Evolutionary conservation across 2,329 filamentous ascomycete genomes (phyloP), one percentile per base, ranked within the genome.

Genomic region (Sarocladiaceae sp.): DNA sequence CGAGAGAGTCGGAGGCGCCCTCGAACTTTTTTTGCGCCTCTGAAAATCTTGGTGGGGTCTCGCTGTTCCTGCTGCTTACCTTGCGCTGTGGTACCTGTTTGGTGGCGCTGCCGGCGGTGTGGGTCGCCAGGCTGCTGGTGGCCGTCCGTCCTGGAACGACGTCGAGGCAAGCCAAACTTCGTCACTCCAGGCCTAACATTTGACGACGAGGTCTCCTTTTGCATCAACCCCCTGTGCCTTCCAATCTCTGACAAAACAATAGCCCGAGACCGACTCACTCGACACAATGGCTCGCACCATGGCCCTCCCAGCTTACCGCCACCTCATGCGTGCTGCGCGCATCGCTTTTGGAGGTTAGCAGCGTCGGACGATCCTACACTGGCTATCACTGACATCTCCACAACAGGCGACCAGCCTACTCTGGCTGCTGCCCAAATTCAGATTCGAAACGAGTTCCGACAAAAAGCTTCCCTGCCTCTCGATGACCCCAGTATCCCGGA

Each of bases 271-370:
- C n/a, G n/a, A n/a, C n/a, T n/a, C n/a, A n/a, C n/a, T n/a, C n/a
- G n/a, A 55, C 26, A 29, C 13, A 29, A 43, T 43, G 40, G 40
- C 40, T 43, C 40, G 26, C 34, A 51, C 20, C 42, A 80, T 89
- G 71, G 85, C 87, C 13, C 68, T 88, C 45, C 72, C 76, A 58
- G 88, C 88, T 29, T 97, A 96, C 68, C 75, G 89, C 58, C 74
- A 84, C 53, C 70, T 97, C 33, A 73, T 95, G 55, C 88, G 91
- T 50, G 85, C 90, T 18, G 81, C 87, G 26, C 75, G 82, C 51
- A 72, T 94, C 51, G 89, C 90, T 48, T 98, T 98, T 61, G 71
- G 83, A 69, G 87, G 89, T 91, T 69, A 26, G 58, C 46, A 31
- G 15, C 20, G 15, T 39, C 6, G 19, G 9, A 10, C 24, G 9